Evolutionary conservation across 257 asterid genomes (phyloP).

Genomic region (Solanum phureja): DNA sequence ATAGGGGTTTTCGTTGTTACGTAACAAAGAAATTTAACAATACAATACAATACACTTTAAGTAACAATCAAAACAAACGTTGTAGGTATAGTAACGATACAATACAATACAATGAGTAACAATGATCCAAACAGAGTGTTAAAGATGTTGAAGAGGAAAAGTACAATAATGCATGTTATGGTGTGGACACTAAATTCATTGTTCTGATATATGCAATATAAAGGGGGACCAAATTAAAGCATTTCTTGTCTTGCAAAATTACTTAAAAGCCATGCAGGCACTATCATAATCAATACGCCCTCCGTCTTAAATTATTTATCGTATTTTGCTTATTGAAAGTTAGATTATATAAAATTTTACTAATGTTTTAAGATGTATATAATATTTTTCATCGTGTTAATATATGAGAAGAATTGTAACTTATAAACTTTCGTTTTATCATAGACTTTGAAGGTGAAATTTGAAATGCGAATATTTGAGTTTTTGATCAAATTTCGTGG

Average conservation of each 20-base stretch:
- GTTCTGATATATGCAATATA: not conserved
- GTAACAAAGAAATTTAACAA: no score
- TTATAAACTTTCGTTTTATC: not conserved
- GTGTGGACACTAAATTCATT: conserved; percentile 5
- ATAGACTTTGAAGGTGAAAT: not conserved
- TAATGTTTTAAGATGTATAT: not conserved
- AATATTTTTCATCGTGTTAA: no score
- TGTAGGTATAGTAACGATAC: no score
- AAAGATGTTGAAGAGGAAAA: not conserved
- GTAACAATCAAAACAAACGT: no score
- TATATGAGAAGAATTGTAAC: not conserved
- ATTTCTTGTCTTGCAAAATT: not conserved
- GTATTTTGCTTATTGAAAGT: not conserved
- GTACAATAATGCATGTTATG: not conserved
- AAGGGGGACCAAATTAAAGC: conserved; percentile 8
- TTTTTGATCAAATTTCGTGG: not conserved
- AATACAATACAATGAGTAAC: no score
- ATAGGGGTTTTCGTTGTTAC: no score
- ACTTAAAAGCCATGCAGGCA: not conserved
- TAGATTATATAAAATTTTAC: not conserved
- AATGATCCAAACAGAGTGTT: no score
- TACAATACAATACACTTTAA: no score
- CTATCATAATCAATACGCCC: not conserved
- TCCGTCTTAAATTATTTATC: not conserved
- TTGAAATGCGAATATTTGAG: not conserved